Percentiles rank a stretch among this genome's conserved stretches.
phyloP scores from a whole-genome alignment of 768 basidiomycete genomes.

The Rhizopogon vesiculosus region DNA sequence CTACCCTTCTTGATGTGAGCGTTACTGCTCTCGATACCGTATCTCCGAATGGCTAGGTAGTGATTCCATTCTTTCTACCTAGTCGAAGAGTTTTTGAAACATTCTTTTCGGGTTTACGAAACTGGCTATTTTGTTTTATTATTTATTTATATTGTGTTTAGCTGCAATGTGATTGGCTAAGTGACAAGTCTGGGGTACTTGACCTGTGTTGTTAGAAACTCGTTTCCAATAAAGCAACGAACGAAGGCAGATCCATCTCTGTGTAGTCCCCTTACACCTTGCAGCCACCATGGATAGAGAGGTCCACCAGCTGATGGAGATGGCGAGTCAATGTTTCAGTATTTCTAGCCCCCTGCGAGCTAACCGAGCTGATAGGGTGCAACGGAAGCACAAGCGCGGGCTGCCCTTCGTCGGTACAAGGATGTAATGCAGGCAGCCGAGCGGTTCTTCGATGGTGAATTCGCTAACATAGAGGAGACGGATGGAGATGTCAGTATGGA shows the following conservation, averaged over 20 bases:
- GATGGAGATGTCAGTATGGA: constrained; percentile 42
- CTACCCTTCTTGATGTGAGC: constrained; percentile 10
- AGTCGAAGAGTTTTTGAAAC: background rate
- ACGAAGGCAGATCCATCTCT: background rate
- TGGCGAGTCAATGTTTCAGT: constrained; percentile 31
- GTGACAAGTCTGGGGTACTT: background rate
- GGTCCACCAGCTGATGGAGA: constrained; percentile 59
- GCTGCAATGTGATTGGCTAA: background rate
- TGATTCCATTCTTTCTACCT: constrained; percentile 2
- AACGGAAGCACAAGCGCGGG: constrained; percentile 72
- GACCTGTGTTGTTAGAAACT: background rate
- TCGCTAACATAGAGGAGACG: constrained; percentile 57
- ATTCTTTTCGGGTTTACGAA: constrained; percentile 9
- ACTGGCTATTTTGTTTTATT: constrained; percentile 6
- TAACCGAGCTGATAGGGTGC: constrained; percentile 57
- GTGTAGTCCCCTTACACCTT: background rate
- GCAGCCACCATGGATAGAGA: constrained; percentile 42
- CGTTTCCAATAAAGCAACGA: constrained; percentile 13
- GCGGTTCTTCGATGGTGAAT: constrained; percentile 78
- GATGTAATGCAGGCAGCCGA: constrained; percentile 95
- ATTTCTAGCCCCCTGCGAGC: background rate
- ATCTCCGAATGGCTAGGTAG: background rate
- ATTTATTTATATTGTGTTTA: constrained; percentile 10
- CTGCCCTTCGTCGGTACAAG: constrained; percentile 73
- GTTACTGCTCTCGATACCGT: constrained; percentile 5